Base-by-base conservation (phyloP, 2,329 filamentous ascomycete species). In the Ophiosphaerella korrae region DNA sequence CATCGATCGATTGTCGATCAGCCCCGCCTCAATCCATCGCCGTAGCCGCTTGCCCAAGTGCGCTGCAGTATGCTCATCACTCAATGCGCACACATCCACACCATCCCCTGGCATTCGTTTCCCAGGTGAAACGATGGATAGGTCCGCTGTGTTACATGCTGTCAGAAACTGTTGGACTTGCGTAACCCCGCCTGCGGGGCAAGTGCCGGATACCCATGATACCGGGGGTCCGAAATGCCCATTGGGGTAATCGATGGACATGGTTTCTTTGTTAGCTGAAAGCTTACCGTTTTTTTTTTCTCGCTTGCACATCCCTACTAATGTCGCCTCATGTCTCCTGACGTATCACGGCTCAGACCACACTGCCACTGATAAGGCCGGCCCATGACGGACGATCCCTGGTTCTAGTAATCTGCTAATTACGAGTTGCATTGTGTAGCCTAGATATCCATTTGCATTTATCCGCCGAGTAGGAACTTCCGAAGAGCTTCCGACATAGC, bases 21-120 rank as follows among this genome's bases (percentile, higher is more conserved):
- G 54, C 62, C 60, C 60, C 62, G 57, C 62, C 47, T 54, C 56
- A 50, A 33, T 39, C 49, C 45, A 52, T 45, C 46, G 33, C 57
- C 56, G 53, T 21, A 52, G 48, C 55, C 45, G 51, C 48, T 48
- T 29, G 26, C 7, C 8, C 7, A 29, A 11, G 26, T 29, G 26
- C 26, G 8, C 11, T 11, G 26, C 26, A 29, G 26, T 29, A 6
- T 29, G 11, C 7, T 29, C 18, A 21, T 21, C 18, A 21, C 18
- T 4, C 18, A 21, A 21, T 21, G 18, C 18, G 2, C 18, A 21
- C 18, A 3, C 18, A 21, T 4, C 18, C 18, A 11, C 26, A 29
- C 7, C 7, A 11, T 9, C 7, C 26, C 6, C 7, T 6, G 26
- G 26, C 26, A 11, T 29, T 29, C 34, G 34, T 9, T 36, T 16